Evolutionary conservation across 768 basidiomycete species (phyloP).

Genomic region (Leccinum imitatum): DNA sequence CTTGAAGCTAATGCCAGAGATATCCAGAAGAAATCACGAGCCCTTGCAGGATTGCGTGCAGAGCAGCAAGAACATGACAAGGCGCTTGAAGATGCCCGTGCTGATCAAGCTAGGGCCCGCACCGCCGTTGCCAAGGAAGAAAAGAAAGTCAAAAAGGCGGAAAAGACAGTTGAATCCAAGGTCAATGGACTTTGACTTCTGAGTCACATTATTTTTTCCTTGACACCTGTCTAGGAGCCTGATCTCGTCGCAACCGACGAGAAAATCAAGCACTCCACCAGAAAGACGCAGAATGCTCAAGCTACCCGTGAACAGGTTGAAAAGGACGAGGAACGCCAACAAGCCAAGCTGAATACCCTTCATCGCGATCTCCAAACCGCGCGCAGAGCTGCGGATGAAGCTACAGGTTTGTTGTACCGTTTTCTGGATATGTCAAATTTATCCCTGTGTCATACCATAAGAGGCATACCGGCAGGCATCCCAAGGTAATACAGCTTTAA

Average conservation of each 20-base stretch:
- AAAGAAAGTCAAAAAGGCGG: conserved; percentile 84
- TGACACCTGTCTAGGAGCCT: conserved; percentile 58
- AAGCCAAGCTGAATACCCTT: conserved; percentile 52
- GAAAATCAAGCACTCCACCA: conserved; percentile 81
- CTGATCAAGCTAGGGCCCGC: conserved; percentile 77
- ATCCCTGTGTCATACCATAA: conserved; percentile 32
- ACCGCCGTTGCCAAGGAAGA: conserved; percentile 80
- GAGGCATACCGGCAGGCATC: conserved; percentile 76
- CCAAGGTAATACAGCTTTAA: conserved; percentile 73
- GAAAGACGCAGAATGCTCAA: conserved; percentile 72
- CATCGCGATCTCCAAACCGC: conserved; percentile 68
- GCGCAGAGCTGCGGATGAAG: conserved; percentile 67
- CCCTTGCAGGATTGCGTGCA: conserved; percentile 63
- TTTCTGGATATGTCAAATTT: neutral
- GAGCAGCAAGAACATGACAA: conserved; percentile 72
- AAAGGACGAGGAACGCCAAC: conserved; percentile 55
- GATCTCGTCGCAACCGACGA: conserved; percentile 81
- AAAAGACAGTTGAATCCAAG: conserved; percentile 84
- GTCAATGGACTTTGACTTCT: conserved; percentile 38
- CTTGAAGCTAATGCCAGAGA: conserved; percentile 70
- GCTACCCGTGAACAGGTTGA: conserved; percentile 61
- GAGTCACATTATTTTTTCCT: neutral
- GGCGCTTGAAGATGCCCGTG: conserved; percentile 68
- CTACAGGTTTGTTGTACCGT: conserved; percentile 57
- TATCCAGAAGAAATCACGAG: conserved; percentile 72